These are phyloP conservation scores for Russula vinacea DNA, from an alignment of 768 basidiomycete genomes.

Conservation along the genomic window DNA sequence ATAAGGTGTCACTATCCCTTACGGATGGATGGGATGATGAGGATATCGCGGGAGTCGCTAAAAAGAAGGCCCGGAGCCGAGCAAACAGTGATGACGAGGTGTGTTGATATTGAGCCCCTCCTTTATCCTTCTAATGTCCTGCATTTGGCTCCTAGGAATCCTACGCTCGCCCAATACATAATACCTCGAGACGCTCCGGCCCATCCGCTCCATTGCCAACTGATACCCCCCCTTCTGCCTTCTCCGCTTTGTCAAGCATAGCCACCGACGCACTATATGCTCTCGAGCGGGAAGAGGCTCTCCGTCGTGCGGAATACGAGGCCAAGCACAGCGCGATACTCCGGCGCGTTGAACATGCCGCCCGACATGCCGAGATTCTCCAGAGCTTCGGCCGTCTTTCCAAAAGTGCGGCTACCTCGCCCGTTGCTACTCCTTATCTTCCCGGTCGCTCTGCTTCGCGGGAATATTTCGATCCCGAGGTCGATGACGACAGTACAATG, in stretches of 20 bases:
- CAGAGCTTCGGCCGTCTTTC: constrained; percentile 35
- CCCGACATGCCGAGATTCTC: constrained; percentile 47
- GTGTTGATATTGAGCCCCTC: constrained; percentile 33
- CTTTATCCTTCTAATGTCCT: constrained; percentile 19
- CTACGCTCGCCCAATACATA: constrained; percentile 39
- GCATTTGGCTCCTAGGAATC: constrained; percentile 35
- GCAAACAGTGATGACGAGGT: constrained; percentile 86
- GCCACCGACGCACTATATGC: constrained; percentile 89
- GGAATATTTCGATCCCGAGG: constrained; percentile 32
- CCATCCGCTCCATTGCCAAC: constrained; percentile 32
- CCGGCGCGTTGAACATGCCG: constrained; percentile 36
- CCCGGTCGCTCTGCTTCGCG: constrained; percentile 9
- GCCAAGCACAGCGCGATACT: constrained; percentile 46
- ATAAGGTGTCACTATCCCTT: constrained; percentile 11
- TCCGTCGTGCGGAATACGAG: constrained; percentile 63
- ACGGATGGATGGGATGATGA: constrained; percentile 28
- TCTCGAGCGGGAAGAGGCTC: constrained; percentile 78
- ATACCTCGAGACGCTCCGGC: constrained; percentile 1
- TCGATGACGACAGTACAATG: constrained; percentile 46
- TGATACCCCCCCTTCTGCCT: constrained; percentile 33
- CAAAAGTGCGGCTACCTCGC: constrained; percentile 27
- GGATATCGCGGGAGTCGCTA: constrained; percentile 14
- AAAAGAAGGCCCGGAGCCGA: constrained; percentile 63
- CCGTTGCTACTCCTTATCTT: constrained; percentile 25
- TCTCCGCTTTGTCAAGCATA: constrained; percentile 65